Conservation (phyloP, 176 grass and related monocot species). For the Olyra latifolia region DNA sequence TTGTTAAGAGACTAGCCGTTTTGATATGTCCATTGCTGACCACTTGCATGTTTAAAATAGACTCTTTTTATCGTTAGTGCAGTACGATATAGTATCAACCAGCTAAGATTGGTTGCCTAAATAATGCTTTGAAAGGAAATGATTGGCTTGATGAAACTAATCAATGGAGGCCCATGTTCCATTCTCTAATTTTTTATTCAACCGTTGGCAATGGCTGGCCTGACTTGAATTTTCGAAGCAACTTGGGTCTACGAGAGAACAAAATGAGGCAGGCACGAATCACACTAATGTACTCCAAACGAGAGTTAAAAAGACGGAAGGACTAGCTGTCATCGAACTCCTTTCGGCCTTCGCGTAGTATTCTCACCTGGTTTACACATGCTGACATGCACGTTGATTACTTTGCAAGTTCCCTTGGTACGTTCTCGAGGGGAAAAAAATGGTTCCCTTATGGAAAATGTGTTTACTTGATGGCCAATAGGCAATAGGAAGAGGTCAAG, state of each 20-base stretch:
- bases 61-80: background rate
- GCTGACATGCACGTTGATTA: background rate
- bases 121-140: constrained; percentile 30
- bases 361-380: background rate
- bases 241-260: background rate
- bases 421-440: background rate
- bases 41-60: constrained; percentile 7
- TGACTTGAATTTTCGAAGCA: background rate
- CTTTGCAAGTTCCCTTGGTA: background rate
- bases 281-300: background rate
- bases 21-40: constrained; percentile 5
- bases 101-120: constrained; percentile 40
- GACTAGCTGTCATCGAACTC: background rate
- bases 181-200: constrained; percentile 20
- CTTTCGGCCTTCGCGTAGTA: no score
- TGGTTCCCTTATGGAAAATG: background rate
- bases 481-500: background rate
- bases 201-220: background rate
- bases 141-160: constrained; percentile 45
- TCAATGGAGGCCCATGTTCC: constrained; percentile 38
- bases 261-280: background rate
- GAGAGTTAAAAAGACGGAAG: background rate
- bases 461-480: background rate
- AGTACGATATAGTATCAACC: constrained; percentile 9
- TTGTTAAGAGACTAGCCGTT: background rate